These are phyloP conservation scores for Astrothelium macrocarpum DNA, from an alignment of 495 filamentous ascomycete species.

Conservation along the genomic window DNA sequence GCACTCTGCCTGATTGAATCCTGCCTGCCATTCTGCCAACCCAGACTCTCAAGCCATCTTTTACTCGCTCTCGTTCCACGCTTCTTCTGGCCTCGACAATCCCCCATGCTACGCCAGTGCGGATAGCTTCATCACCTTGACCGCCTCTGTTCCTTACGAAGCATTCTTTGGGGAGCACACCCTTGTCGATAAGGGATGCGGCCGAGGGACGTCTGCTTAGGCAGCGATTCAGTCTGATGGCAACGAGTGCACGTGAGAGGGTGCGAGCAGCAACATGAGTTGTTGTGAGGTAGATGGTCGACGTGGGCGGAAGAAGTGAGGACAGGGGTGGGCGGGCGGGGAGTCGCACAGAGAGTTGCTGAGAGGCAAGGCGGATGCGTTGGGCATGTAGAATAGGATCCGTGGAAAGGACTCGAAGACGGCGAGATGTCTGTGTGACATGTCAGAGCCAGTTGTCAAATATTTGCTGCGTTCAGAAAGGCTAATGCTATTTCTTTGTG, in stretches of 20 bases:
- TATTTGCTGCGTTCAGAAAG: too few species aligned
- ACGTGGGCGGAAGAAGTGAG: slow-evolving; percentile 15
- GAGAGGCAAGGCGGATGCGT: slow-evolving; percentile 12
- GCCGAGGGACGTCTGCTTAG: slow-evolving; percentile 19
- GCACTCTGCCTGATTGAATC: slow-evolving; percentile 17
- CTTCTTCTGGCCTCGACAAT: slow-evolving; percentile 19
- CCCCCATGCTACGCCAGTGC: slow-evolving; percentile 15
- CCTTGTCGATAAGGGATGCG: slow-evolving; percentile 15
- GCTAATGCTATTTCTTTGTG: too few species aligned
- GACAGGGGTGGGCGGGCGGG: slow-evolving; percentile 16
- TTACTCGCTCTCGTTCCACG: slow-evolving; percentile 23
- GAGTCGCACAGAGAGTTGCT: slow-evolving; percentile 14
- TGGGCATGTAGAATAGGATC: slow-evolving; percentile 23
- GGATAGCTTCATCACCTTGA: slow-evolving; percentile 18
- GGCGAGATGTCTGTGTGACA: slow-evolving; percentile 15
- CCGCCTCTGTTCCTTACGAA: slow-evolving; percentile 14
- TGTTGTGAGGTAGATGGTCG: slow-evolving; percentile 20
- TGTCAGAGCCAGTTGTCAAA: not conserved
- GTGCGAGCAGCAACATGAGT: slow-evolving; percentile 21
- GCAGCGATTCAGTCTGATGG: slow-evolving; percentile 18
- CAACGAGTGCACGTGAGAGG: slow-evolving; percentile 19
- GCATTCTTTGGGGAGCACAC: slow-evolving; percentile 23
- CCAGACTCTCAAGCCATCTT: slow-evolving; percentile 21
- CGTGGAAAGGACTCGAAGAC: slow-evolving; percentile 15
- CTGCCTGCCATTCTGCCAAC: slow-evolving; percentile 19